These are phyloP conservation scores for Aspergillus asperescens DNA, from an alignment of 495 filamentous ascomycete species.

Conservation along the genomic window DNA sequence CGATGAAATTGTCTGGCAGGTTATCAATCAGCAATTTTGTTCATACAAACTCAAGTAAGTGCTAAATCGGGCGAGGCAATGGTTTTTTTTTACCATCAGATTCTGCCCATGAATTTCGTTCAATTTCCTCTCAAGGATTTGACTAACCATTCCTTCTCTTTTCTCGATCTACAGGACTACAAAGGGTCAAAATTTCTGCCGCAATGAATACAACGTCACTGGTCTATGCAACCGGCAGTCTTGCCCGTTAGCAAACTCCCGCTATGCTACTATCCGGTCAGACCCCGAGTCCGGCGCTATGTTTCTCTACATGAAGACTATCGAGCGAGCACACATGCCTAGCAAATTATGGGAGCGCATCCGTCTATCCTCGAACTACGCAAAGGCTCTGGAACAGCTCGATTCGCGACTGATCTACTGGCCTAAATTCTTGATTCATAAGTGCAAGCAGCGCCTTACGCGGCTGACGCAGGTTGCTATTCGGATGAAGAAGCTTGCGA, in stretches of 20 bases:
- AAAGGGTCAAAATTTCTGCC: slow-evolving; percentile 90
- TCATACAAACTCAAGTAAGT: slow-evolving; percentile 90
- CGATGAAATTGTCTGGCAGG: slow-evolving; percentile 97
- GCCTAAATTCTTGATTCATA: slow-evolving; percentile 92
- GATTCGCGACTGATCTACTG: slow-evolving; percentile 89
- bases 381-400: slow-evolving; percentile 78
- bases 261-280: slow-evolving; percentile 89
- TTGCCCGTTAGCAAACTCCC: slow-evolving; percentile 91
- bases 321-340: slow-evolving; percentile 86
- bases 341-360: slow-evolving; percentile 93
- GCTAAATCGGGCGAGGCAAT: background rate
- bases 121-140: background rate
- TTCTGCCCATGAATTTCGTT: slow-evolving; percentile 2
- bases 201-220: slow-evolving; percentile 92
- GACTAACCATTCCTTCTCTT: slow-evolving; percentile 18
- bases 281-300: slow-evolving; percentile 75
- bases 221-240: slow-evolving; percentile 93
- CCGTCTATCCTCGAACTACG: slow-evolving; percentile 84
- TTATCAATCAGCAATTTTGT: slow-evolving; percentile 95
- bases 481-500: slow-evolving; percentile 73
- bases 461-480: slow-evolving; percentile 90
- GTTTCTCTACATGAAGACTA: slow-evolving; percentile 97
- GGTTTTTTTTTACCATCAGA: background rate
- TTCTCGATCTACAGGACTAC: slow-evolving; percentile 56
- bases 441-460: slow-evolving; percentile 96